Conservation (phyloP, 73 alveolate genomes). For the Breviolum minutum region DNA sequence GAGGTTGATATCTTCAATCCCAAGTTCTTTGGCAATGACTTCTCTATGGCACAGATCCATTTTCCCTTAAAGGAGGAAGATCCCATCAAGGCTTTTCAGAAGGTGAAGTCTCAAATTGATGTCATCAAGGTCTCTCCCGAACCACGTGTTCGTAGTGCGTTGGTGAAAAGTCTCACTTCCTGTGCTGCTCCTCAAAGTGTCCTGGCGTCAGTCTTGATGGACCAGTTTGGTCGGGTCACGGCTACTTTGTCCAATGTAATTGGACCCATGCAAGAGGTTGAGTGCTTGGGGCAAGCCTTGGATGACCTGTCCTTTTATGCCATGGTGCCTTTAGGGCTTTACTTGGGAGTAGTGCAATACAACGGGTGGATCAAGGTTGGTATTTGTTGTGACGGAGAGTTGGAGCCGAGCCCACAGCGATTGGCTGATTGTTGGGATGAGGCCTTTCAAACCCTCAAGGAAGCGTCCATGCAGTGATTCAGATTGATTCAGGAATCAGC, state of each 20-base stretch:
- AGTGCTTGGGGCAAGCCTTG: conserved; percentile 9
- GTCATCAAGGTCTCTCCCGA: conserved; percentile 66
- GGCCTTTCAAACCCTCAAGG: conserved; percentile 1
- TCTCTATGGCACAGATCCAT: neutral
- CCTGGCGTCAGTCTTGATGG: conserved; percentile 8
- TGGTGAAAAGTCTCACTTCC: neutral
- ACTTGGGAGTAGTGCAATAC: conserved; percentile 47
- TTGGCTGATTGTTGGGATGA: conserved; percentile 35
- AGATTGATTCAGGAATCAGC: too few relatives aligned
- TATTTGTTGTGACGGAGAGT: neutral
- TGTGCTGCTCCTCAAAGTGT: conserved; percentile 31
- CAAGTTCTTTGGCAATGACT: conserved; percentile 12
- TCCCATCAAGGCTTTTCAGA: conserved; percentile 31
- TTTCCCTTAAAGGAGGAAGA: conserved; percentile 26
- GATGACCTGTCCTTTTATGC: conserved; percentile 49
- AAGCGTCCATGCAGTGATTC: neutral
- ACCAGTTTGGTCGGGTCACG: conserved; percentile 42
- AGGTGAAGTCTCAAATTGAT: conserved; percentile 34
- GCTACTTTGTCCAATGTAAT: conserved; percentile 42
- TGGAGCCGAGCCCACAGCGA: conserved; percentile 42
- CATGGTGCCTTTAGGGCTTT: conserved; percentile 44
- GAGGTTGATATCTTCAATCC: conserved; percentile 45
- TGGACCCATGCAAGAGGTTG: conserved; percentile 27
- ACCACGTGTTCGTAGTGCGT: neutral
- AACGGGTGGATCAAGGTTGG: conserved; percentile 44